Base-by-base conservation (phyloP, 2,329 filamentous ascomycete genomes). In the Dryadomyces quercivorus region DNA sequence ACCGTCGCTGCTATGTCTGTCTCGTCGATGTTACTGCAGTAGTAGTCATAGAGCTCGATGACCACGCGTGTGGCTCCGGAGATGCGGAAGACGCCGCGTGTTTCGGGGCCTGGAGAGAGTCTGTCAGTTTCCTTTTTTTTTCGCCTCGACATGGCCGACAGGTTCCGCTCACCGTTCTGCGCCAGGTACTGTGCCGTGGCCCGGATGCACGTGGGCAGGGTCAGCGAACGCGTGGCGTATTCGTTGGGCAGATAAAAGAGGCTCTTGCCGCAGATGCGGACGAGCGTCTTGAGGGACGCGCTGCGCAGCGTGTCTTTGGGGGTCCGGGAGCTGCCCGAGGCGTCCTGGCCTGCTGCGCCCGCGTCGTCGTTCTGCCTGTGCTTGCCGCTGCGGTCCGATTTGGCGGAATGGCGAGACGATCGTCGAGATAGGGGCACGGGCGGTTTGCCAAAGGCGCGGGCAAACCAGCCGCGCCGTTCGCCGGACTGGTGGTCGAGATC, bases 151-250 rank as follows among this genome's bases (percentile, higher is more conserved):
- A 16, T 21, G 36, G 18, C 15, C 18, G 15, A 6, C 13, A 22
- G 43, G 12, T 6, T 12, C n/a, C 36, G 6, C 71, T 62, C 62
- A 80, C 78, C 77, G 64, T 84, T 68, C 50, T 84, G 77, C 3
- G 81, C 71, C 10, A 86, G 72, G 63, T 81, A 75, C 59, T 85
- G 79, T n/a, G 78, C 81, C 9, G 79, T 81, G 10, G 83, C 82
- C 47, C 82, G 79, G 50, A 86, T 72, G 59, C 82, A 84, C 4
- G 82, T 85, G 9, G 83, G 83, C 34, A 86, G 67, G 18, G 77
- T 67, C 26, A 86, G 66, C 22, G 75, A 74, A 18, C 75, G 72
- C 1, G 80, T 74, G 3, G 80, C 71, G 60, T 83, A 79, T 53
- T 82, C 80, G 3, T 70, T 59, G 1, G 82, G 81, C 9, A 86